Evolutionary conservation across 2,329 filamentous ascomycete species (phyloP).

Genomic region (Aureobasidium namibiae): DNA sequence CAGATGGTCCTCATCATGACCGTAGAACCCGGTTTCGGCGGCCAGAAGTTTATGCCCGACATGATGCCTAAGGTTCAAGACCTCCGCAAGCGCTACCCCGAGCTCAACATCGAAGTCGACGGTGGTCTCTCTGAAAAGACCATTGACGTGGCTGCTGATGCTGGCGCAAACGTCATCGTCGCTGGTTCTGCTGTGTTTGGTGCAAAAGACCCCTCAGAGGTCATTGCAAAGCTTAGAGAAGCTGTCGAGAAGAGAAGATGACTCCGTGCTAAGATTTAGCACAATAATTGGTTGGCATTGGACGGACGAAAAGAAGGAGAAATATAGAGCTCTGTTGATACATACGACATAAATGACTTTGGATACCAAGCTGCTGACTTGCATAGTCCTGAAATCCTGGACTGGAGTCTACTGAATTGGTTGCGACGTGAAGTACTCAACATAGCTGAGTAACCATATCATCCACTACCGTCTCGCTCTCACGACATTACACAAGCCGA

Average conservation of each 20-base stretch:
- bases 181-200: slow-evolving; percentile 94
- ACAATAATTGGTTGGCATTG: background rate
- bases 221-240: slow-evolving; percentile 72
- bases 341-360: too few relatives aligned
- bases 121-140: slow-evolving; percentile 82
- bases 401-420: too few relatives aligned
- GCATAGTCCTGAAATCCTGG: too few relatives aligned
- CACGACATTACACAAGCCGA: too few relatives aligned
- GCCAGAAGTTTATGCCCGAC: slow-evolving; percentile 96
- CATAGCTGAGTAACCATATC: too few relatives aligned
- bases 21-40: slow-evolving; percentile 92
- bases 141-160: slow-evolving; percentile 88
- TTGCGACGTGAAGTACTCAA: too few relatives aligned
- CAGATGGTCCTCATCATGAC: slow-evolving; percentile 99
- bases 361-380: too few relatives aligned
- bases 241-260: slow-evolving; percentile 59
- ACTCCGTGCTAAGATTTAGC: slow-evolving; percentile 8
- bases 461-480: too few relatives aligned
- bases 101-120: slow-evolving; percentile 95
- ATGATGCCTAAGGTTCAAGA: slow-evolving; percentile 89
- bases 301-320: background rate
- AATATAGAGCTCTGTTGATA: background rate
- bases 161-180: slow-evolving; percentile 95
- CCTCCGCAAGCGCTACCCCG: slow-evolving; percentile 73
- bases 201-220: slow-evolving; percentile 76